A percentile compares a stretch with the other conserved stretches of the same genome.
Conservation (phyloP, 768 basidiomycete species). For the Sistotremastrum suecicum region DNA sequence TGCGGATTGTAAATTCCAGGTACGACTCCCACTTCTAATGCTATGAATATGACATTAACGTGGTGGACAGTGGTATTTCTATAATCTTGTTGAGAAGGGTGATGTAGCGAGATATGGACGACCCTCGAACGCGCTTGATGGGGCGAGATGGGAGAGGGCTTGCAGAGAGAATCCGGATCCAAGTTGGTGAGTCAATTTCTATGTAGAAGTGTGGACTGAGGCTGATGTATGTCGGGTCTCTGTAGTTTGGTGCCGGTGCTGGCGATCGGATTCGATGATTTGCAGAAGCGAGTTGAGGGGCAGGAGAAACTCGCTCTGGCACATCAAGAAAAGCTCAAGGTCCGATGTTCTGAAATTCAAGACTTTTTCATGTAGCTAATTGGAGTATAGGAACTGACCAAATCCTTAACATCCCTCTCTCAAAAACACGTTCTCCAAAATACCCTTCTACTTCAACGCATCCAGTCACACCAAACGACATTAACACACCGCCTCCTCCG, state of each 20-base stretch:
- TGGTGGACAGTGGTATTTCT: conserved; percentile 54
- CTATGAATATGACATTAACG: not conserved
- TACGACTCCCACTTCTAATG: conserved; percentile 17
- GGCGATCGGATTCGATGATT: conserved; percentile 69
- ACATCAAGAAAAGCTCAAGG: conserved; percentile 56
- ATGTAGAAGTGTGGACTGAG: not conserved
- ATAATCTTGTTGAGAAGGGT: conserved; percentile 66
- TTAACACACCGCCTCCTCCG: conserved; percentile 54
- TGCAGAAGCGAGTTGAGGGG: conserved; percentile 64
- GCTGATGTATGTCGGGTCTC: not conserved
- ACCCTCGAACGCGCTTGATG: conserved; percentile 58
- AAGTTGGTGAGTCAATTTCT: conserved; percentile 37
- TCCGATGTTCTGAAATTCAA: conserved; percentile 10
- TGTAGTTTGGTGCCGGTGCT: conserved; percentile 64
- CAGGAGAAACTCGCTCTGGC: conserved; percentile 51
- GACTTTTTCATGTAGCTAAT: not conserved
- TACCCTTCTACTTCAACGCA: conserved; percentile 29
- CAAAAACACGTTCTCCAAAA: conserved; percentile 39
- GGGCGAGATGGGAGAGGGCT: conserved; percentile 66
- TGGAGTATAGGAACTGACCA: conserved; percentile 42
- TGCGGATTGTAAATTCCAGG: conserved; percentile 69
- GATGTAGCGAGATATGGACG: conserved; percentile 54
- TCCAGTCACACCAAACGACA: conserved; percentile 55
- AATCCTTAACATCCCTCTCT: conserved; percentile 43
- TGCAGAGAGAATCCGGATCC: conserved; percentile 72